Evolutionary conservation across 208 protist species (phyloP).

Genomic region (Trypanosoma congolense): DNA sequence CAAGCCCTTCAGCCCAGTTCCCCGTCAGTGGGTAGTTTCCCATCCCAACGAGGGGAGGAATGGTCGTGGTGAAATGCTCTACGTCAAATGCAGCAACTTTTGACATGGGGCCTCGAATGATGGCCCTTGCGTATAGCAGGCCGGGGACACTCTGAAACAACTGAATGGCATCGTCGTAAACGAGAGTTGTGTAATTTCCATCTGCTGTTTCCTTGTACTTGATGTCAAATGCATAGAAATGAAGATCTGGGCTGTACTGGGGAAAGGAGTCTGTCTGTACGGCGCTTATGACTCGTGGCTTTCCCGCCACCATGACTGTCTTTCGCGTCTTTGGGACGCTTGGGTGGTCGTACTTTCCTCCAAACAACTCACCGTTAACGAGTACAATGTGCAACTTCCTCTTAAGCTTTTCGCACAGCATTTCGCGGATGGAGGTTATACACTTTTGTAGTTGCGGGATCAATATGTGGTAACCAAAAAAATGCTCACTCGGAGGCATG

Average conservation of each 20-base stretch:
- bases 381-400: slow-evolving; percentile 43
- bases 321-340: slow-evolving; percentile 37
- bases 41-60: slow-evolving; percentile 80
- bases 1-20: slow-evolving; percentile 83
- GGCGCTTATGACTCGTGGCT: slow-evolving; percentile 36
- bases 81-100: slow-evolving; percentile 83
- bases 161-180: slow-evolving; percentile 56
- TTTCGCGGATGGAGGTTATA: slow-evolving; percentile 28
- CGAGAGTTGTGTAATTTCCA: slow-evolving; percentile 43
- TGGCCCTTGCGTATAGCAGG: slow-evolving; percentile 68
- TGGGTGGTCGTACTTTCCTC: slow-evolving; percentile 85
- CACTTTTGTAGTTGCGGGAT: slow-evolving; percentile 60
- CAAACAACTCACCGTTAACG: slow-evolving; percentile 83
- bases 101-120: slow-evolving; percentile 69
- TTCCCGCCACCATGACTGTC: slow-evolving; percentile 48
- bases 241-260: slow-evolving; percentile 84
- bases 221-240: slow-evolving; percentile 88
- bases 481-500: slow-evolving; percentile 72
- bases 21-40: slow-evolving; percentile 73
- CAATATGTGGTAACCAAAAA: slow-evolving; percentile 83
- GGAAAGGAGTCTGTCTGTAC: slow-evolving; percentile 79
- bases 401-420: slow-evolving; percentile 32
- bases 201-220: slow-evolving; percentile 49
- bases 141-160: slow-evolving; percentile 69
- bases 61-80: slow-evolving; percentile 72